Evolutionary conservation across 2,329 filamentous ascomycete species (phyloP).

Genomic region (Plectosphaerella cucumerina): DNA sequence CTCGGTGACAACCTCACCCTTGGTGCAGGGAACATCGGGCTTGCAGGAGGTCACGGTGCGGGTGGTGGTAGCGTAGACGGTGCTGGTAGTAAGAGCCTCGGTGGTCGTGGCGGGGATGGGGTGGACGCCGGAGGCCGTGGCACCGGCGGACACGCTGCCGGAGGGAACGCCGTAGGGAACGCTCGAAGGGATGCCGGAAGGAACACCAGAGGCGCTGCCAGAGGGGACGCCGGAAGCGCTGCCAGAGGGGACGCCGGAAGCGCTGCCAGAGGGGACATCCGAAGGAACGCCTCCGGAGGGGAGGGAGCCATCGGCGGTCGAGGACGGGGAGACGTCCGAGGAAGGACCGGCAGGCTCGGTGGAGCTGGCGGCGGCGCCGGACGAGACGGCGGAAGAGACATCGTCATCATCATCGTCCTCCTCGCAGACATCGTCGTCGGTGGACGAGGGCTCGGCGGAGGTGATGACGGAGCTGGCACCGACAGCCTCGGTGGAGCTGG

Average conservation of each 20-base stretch:
- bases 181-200: not conserved
- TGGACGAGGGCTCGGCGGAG: constrained; percentile 6
- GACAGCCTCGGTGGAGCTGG: not conserved
- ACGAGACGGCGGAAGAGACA: not conserved
- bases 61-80: constrained; percentile 35
- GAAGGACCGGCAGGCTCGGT: not conserved
- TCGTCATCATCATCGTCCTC: constrained; percentile 11
- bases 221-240: not conserved
- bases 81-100: constrained; percentile 25
- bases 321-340: constrained; percentile 7
- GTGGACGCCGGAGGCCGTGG: constrained; percentile 5
- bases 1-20: constrained; percentile 30
- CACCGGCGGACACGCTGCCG: not conserved
- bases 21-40: constrained; percentile 34
- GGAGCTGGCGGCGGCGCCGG: not conserved
- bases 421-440: constrained; percentile 4
- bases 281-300: not conserved
- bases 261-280: constrained; percentile 6
- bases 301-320: constrained; percentile 4
- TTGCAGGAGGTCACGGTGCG: constrained; percentile 54
- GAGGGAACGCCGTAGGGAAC: constrained; percentile 1
- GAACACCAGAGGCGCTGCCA: not conserved
- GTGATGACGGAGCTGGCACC: not conserved
- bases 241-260: constrained; percentile 4
- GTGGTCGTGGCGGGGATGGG: not conserved